These are phyloP conservation scores for Neurospora sp. DNA, from an alignment of 495 filamentous ascomycete genomes.

Conservation along the genomic window DNA sequence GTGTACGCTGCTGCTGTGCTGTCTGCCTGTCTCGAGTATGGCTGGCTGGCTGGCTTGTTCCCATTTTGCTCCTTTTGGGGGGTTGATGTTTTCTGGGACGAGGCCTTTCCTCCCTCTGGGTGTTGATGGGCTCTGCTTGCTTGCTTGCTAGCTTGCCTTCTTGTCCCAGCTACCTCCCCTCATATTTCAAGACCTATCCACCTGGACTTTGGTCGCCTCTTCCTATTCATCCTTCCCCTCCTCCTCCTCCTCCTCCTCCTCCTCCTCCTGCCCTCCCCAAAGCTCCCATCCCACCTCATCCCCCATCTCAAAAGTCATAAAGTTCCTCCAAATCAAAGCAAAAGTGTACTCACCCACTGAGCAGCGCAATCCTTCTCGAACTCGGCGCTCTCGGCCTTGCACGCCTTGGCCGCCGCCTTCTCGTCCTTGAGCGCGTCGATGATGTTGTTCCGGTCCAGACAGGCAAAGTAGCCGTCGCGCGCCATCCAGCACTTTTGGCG, in stretches of 20 bases:
- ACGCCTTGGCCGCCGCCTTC: constrained; percentile 52
- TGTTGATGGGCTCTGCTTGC: background rate
- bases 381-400: constrained; percentile 50
- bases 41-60: background rate
- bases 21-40: no score
- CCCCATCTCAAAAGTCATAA: background rate
- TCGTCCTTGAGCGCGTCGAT: constrained; percentile 71
- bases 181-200: background rate
- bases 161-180: background rate
- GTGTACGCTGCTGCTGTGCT: background rate
- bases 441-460: constrained; percentile 71
- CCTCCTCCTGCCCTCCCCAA: background rate
- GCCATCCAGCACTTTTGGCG: constrained; percentile 77
- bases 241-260: background rate
- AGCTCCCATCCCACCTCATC: background rate
- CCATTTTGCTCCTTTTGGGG: background rate
- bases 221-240: background rate
- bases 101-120: no score
- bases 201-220: background rate
- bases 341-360: constrained; percentile 18
- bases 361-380: constrained; percentile 68
- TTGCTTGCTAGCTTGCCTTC: background rate
- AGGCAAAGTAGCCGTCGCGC: constrained; percentile 76
- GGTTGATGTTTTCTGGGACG: background rate
- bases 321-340: background rate